phyloP scores from a whole-genome alignment of 371 early-diverging fungal species.

The Cokeromyces recurvatus region DNA sequence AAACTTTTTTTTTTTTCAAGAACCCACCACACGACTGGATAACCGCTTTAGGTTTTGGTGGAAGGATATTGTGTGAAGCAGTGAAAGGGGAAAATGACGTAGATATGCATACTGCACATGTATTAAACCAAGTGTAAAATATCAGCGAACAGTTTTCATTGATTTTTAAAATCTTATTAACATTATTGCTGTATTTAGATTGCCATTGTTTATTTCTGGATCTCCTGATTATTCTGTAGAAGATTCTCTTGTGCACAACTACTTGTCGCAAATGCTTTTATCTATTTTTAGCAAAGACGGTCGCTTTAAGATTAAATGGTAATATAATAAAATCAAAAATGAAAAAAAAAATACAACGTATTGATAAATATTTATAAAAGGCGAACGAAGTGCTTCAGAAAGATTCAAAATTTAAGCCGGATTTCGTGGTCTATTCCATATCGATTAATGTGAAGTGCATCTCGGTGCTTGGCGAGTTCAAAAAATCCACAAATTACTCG shows the following conservation, averaged over 20 bases:
- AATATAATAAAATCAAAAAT: slow-evolving; percentile 10
- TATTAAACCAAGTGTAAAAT: slow-evolving; percentile 4
- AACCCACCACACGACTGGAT: slow-evolving; percentile 2
- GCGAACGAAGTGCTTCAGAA: slow-evolving; percentile 9
- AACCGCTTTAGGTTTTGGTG: not conserved
- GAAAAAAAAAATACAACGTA: slow-evolving; percentile 10
- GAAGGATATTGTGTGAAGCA: slow-evolving; percentile 1
- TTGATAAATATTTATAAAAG: slow-evolving; percentile 11
- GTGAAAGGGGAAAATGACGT: not conserved
- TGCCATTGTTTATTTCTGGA: slow-evolving; percentile 7
- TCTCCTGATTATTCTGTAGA: slow-evolving; percentile 10
- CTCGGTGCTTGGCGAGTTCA: slow-evolving; percentile 11
- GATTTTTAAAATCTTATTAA: slow-evolving; percentile 3
- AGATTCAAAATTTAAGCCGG: slow-evolving; percentile 9
- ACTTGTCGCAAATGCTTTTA: not conserved
- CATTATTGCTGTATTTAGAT: slow-evolving; percentile 5
- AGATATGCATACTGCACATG: slow-evolving; percentile 6
- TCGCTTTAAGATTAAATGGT: slow-evolving; percentile 10
- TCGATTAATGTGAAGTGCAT: slow-evolving; percentile 9
- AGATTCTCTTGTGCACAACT: slow-evolving; percentile 2
- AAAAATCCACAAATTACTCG: slow-evolving; percentile 8
- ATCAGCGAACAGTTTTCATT: not conserved
- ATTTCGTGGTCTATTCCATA: slow-evolving; percentile 8
- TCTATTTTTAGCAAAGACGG: slow-evolving; percentile 7
- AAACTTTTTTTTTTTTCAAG: slow-evolving; percentile 1